Evolutionary conservation across 2,329 filamentous ascomycete species (phyloP), one percentile per base, ranked within the genome.

Genomic region (Alternaria sp.): DNA sequence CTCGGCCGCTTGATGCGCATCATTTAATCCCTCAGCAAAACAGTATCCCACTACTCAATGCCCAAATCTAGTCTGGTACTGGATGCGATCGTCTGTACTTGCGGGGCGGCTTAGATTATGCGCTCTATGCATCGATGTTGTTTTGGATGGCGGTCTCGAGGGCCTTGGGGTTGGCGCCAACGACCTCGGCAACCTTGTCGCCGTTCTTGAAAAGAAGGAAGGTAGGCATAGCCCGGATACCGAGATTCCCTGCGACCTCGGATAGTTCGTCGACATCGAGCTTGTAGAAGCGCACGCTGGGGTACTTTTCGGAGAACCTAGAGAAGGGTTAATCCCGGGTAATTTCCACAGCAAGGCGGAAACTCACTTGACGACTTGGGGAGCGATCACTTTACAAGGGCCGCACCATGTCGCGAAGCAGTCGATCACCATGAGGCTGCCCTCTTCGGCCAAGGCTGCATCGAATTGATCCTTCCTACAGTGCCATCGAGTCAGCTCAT

Each of bases 391-490:
- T 84, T 93, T 97, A 90, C 94, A 98, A 60, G 94, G 94, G 60
- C 92, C 93, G 83, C 94, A 98, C 93, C 93, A 97, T 63, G 83
- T 87, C 56, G 93, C 93, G 79, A 90, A 93, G 82, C 88, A 93
- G 83, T 98, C 94, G 72, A 98, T 82, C 61, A 97, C 81, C 69
- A 96, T 85, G 65, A 90, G 78, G 52, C 83, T 83, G 72, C 87
- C 79, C 54, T 82, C 69, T 51, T 81, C 72, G 54, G 81, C 75
- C 59, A 89, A 69, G 56, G 84, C 84, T 31, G 77, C 72, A 54
- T 85, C 76, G 78, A 86, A 93, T 29, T 88, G 85, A 24, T 80
- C 73, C 74, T 83, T 85, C 66, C 88, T 91, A 62, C 62, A 54
- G 40, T 51, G n/a, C 21, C 14, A 33, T 39, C 28, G 45, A 54